Evolutionary conservation across 345 rosid genomes (phyloP).

Genomic region (Clausena lansium): DNA sequence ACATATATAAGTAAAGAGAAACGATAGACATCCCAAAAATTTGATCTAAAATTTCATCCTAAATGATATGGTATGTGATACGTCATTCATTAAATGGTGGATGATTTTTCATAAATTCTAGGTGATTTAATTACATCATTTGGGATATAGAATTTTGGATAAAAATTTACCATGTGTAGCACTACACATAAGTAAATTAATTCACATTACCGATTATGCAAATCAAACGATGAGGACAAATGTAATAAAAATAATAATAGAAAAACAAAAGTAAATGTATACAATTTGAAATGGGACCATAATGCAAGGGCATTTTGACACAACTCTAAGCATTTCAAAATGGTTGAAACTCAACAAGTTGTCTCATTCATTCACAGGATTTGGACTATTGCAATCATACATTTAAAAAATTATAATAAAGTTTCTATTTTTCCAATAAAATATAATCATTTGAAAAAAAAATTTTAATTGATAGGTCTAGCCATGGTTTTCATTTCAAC

Average conservation of each 20-base stretch:
- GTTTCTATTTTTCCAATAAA: not conserved
- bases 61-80: too few relatives aligned
- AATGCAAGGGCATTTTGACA: slow-evolving; percentile 17
- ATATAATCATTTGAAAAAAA: not conserved
- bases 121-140: too few relatives aligned
- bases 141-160: fast-evolving
- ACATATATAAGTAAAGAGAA: not conserved
- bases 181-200: not conserved
- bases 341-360: slow-evolving; percentile 25
- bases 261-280: slow-evolving; percentile 8
- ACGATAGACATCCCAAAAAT: too few relatives aligned
- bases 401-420: not conserved
- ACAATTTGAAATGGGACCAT: slow-evolving; percentile 20
- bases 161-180: too few relatives aligned
- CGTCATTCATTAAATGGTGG: too few relatives aligned
- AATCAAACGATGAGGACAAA: not conserved
- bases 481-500: slow-evolving; percentile 46
- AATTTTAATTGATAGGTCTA: slow-evolving; percentile 20
- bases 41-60: too few relatives aligned
- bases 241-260: not conserved
- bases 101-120: too few relatives aligned
- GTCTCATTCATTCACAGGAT: slow-evolving; percentile 27
- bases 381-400: slow-evolving; percentile 37
- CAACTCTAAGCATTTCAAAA: slow-evolving; percentile 22
- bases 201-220: slow-evolving; percentile 12